Base-by-base conservation (phyloP, 2,329 filamentous ascomycete species). In the Aspergillus pseudonomiae region DNA sequence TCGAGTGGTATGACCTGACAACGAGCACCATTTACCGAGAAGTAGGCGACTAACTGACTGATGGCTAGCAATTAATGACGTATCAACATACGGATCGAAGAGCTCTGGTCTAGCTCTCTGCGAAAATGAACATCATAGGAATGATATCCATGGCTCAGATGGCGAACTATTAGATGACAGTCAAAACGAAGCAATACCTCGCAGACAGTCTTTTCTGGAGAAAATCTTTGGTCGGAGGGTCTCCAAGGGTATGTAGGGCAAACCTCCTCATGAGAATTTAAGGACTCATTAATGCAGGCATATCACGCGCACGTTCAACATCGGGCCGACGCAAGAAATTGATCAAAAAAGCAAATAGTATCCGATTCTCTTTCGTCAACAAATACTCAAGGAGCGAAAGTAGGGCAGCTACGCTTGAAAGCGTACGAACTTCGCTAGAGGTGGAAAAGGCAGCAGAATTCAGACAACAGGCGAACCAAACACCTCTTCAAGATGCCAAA, bases 351-450 rank as follows among this genome's bases (percentile, higher is more conserved):
- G 71, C 68, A 48, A 73, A 74, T 41, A 74, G 67, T 2, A 68
- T 75, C 36, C 68, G 73, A 11, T 74, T 75, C 54, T 73, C 73
- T 19, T 70, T 74, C 21, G 70, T 73, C 12, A 68, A 67, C 1
- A 74, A 70, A 46, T 56, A 66, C 2, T 63, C 67, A 12, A 68
- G 66, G 32, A 66, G 62, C 30, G 66, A 64, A 34, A 64, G 63
- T 36, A 63, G 62, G 34, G 61, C 65, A 28, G 66, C 65, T 16
- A 59, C 58, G 4, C 63, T 65, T 5, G 63, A 68, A 21, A 68
- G 63, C 6, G 63, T 63, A 26, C 60, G 65, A 34, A 58, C 60
- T 43, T 67, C 59, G 48, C 59, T 48, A 39, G 65, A 63, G 32
- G 56, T 39, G 30, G 53, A 59, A 36, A 43, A 46, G 32, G 53